Base-by-base conservation (phyloP, 257 asterid genomes). In the Nicotiana benthamiana region DNA sequence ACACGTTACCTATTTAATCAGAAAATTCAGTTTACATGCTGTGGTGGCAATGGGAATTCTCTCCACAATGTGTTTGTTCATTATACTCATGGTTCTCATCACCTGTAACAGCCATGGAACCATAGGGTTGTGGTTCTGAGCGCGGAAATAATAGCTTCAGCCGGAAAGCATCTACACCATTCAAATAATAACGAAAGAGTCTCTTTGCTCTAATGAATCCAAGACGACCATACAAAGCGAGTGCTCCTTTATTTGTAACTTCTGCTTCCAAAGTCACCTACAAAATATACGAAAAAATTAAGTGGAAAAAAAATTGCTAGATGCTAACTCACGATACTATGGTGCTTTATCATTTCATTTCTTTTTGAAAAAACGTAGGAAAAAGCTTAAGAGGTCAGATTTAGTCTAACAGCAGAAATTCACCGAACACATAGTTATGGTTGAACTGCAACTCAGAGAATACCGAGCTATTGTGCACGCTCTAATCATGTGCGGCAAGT, bases 261-360 rank as follows among this genome's bases (percentile, higher is more conserved):
- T 96, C 99, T 60, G 99, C 98, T 87, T 96, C 99, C 83, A 96
- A 82, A 27, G 98, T 93, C 82, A 94, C 98, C 98, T 94, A 0
- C 0, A 74, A 16, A 74, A 74, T 1, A 16, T 4, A 26, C 1
- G 62, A 48, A 48, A 7, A 26, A 16, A 4, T 65, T 74, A 36
- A 16, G 51, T 1, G 9, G 24, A 9, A 48, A 26, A 26, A 20
- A 15, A 48, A 15, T 16, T 4, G 40, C 36, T 22, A 6, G 22
- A 43, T 13, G 24, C 7, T 13, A 43, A 43, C 24, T 22, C 22
- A 72, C 22, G 59, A 72, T 3, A 0, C 36, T 46, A 22, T 3
- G 77, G 15, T 22, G 40, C 60, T 72, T 70, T 72, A 6, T 72
- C 16, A 0, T 0, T 20, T 48, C 2, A 34, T 24, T 13, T 48